Conservation (phyloP, 2,329 filamentous ascomycete genomes). For the Plectosphaerella sp. region DNA sequence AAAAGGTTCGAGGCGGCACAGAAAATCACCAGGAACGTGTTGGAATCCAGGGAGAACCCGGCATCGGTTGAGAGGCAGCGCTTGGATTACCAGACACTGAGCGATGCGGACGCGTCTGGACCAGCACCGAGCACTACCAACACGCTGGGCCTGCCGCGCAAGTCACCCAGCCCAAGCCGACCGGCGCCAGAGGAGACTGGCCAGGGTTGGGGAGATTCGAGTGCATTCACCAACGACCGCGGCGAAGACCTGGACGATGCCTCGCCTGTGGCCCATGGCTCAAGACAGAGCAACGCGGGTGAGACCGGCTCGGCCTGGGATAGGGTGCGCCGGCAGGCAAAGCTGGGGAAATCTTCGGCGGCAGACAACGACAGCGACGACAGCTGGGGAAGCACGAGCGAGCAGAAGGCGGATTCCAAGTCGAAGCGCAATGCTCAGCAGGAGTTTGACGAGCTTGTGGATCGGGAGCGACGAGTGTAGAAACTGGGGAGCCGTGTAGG, state of each 20-base stretch:
- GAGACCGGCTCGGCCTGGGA: slow-evolving; percentile 37
- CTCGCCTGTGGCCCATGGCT: slow-evolving; percentile 34
- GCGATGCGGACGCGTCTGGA: too few relatives aligned
- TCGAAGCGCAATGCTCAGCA: slow-evolving; percentile 36
- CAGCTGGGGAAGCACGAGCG: slow-evolving; percentile 28
- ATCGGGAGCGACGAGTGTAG: slow-evolving; percentile 30
- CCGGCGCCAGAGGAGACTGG: background rate
- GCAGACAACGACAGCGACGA: slow-evolving; percentile 25
- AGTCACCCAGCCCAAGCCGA: slow-evolving; percentile 1
- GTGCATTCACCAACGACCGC: slow-evolving; percentile 6
- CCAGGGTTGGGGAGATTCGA: slow-evolving; percentile 16
- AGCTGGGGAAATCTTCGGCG: slow-evolving; percentile 10
- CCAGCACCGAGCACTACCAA: background rate
- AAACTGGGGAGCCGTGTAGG: too few relatives aligned
- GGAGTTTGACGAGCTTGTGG: slow-evolving; percentile 46
- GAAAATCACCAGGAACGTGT: too few relatives aligned
- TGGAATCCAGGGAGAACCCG: too few relatives aligned
- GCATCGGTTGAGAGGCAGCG: too few relatives aligned
- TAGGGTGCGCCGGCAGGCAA: slow-evolving; percentile 33
- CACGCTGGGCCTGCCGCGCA: background rate
- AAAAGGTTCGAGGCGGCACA: too few relatives aligned
- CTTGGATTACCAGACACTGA: too few relatives aligned
- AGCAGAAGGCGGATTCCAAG: slow-evolving; percentile 32
- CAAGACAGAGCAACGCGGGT: slow-evolving; percentile 11
- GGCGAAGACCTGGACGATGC: slow-evolving; percentile 31